phyloP scores from a whole-genome alignment of 805 yeast genomes.

The Monosporozyma unispora region DNA sequence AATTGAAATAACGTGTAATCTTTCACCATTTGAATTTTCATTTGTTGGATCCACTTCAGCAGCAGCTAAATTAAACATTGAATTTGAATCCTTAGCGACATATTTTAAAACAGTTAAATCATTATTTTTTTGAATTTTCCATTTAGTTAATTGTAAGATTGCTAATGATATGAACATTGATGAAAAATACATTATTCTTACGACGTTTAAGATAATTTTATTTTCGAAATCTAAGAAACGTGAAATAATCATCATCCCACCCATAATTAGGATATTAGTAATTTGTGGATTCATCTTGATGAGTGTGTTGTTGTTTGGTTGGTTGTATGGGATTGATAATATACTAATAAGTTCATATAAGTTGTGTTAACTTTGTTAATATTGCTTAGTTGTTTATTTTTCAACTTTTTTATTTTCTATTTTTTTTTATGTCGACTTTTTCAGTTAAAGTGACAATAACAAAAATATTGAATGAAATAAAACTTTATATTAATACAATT shows the following conservation, averaged over 20 bases:
- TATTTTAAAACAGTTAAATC: constrained; percentile 88
- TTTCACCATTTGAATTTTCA: constrained; percentile 1
- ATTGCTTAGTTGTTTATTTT: no score
- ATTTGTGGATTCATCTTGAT: constrained; percentile 74
- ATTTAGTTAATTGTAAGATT: constrained; percentile 58
- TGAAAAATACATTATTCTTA: constrained; percentile 60
- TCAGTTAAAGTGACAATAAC: no score
- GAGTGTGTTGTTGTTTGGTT: not conserved
- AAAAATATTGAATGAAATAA: not conserved
- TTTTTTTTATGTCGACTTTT: no score
- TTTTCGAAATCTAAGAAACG: constrained; percentile 83
- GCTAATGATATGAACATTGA: constrained; percentile 58
- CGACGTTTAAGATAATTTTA: constrained; percentile 62
- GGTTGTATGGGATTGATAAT: not conserved
- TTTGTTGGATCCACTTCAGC: not conserved
- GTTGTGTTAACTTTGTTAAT: no score
- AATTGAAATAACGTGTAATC: constrained; percentile 81
- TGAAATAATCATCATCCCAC: constrained; percentile 92
- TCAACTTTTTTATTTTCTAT: no score
- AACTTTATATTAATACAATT: not conserved
- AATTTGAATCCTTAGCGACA: constrained; percentile 66
- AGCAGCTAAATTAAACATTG: constrained; percentile 32
- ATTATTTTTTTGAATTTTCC: constrained; percentile 59
- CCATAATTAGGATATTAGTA: constrained; percentile 80
- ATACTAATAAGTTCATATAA: no score